These are phyloP conservation scores for Westerdykella ornata DNA, from an alignment of 2,329 filamentous ascomycete species.

Conservation along the genomic window DNA sequence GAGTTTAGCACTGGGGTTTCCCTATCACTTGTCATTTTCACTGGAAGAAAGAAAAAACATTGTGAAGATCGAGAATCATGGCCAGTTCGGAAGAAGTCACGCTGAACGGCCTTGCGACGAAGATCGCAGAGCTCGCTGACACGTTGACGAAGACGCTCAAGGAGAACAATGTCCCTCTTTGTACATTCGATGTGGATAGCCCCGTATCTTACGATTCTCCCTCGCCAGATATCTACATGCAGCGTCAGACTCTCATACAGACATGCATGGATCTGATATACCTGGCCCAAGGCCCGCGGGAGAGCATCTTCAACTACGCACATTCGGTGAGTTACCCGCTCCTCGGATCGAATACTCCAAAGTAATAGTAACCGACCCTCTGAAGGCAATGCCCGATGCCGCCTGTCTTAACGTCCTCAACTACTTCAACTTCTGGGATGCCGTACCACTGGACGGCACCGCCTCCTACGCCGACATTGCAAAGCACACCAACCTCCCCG, in stretches of 20 bases:
- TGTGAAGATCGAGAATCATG: conserved; percentile 12
- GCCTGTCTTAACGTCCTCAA: conserved; percentile 45
- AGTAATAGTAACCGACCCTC: not conserved
- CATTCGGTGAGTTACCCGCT: conserved; percentile 19
- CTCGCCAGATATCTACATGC: conserved; percentile 41
- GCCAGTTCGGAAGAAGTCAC: conserved; percentile 29
- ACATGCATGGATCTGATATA: conserved; percentile 44
- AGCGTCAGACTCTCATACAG: conserved; percentile 43
- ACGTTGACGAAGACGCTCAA: conserved; percentile 39
- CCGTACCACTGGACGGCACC: conserved; percentile 44
- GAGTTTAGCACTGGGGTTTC: not conserved
- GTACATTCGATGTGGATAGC: conserved; percentile 43
- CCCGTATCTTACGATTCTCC: conserved; percentile 39
- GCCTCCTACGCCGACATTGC: conserved; percentile 36
- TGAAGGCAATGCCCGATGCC: conserved; percentile 42
- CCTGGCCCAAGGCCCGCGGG: conserved; percentile 45
- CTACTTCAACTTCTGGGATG: conserved; percentile 49
- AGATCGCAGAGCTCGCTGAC: conserved; percentile 42
- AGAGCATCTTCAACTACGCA: conserved; percentile 42
- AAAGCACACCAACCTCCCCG: conserved; percentile 17
- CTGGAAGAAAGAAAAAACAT: not conserved
- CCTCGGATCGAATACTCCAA: not conserved
- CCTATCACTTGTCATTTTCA: not conserved
- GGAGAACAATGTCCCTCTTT: conserved; percentile 40
- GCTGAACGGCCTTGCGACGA: conserved; percentile 41